Evolutionary conservation across 2,329 filamentous ascomycete genomes (phyloP), one percentile per base, ranked within the genome.

Genomic region (Juglanconis juglandina): DNA sequence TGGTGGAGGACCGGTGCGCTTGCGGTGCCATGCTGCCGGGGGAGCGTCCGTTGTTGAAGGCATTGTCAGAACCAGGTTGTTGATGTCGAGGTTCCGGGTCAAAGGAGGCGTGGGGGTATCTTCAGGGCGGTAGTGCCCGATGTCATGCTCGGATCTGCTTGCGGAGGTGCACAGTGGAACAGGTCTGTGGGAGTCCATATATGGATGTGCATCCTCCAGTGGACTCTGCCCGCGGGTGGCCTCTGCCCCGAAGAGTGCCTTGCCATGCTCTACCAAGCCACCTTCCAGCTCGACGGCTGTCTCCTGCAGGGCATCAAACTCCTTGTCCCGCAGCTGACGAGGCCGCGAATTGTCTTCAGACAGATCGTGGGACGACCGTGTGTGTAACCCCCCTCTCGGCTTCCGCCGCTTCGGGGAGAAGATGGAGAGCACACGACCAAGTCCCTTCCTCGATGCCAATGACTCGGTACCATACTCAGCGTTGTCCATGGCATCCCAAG

Each of bases 161-260:
- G 47, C 55, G 32, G 39, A 24, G 0, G 73, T 73, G 65, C 83
- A 83, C 8, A 76, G 75, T 4, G 81, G 79, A 5, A 80, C 76
- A 1, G 79, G 78, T 0, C 81, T 79, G 62, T 79, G 77, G 34
- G 82, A 74, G 14, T 82, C 79, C 35, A 85, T 67, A 68, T 82
- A 85, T 59, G 76, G 74, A 61, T 77, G 73, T 0, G 79, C 79
- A 11, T 76, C 65, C 60, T 87, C 81, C 62, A 86, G 86, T 1
- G 78, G 73, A 47, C 74, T 79, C 41, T 80, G 60, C 24, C 71
- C 71, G 3, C 75, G 71, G 0, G 73, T 72, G 37, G 75, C 74
- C 32, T 77, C 73, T 0, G 73, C 76, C 1, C 75, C 75, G 5
- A 79, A 64, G 44, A 79, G 75, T 0, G 75, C 63, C 9, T 59